Base-by-base conservation (phyloP, 345 rosid genomes). In the Melaleuca quinquenervia region DNA sequence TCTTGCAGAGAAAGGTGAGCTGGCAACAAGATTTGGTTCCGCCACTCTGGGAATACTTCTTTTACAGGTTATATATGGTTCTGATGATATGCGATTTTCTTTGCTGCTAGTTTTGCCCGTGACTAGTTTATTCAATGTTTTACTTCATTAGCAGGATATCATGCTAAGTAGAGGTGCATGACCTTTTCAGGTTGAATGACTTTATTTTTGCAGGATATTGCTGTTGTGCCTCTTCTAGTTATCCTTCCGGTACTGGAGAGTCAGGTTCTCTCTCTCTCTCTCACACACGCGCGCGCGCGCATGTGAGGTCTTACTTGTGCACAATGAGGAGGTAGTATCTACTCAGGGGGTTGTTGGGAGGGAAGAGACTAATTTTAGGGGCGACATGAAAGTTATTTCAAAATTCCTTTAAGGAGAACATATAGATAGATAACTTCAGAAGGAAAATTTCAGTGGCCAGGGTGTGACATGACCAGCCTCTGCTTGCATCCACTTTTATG, bases 1-100 rank as follows among this genome's bases (percentile, higher is more conserved):
- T 88, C 97, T 97, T 90, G 98, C 99, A 92, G 99, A 97, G 92
- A 95, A 91, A 87, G 99, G 99, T 87, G 99, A 97, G 94, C 98
- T 97, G 62, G 98, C 99, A 49, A 97, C 99, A 85, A 94, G 97
- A 90, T 93, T 96, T 92, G 99, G 99, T 86, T 97, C 99, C 20
- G 98, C 99, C 88, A 96, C 99, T 86, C 90, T 97, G 87, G 99
- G 99, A 82, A 94, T 97, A 89, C 98, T 97, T 91, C 98, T 97
- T 84, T 89, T 97, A 85, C 99, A 97, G 99, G 99, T 97, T 86
- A 44, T 83, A 86, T 82, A 82, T 84, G 21, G 64, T 84, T 50
- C 88, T 83, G n/a, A 82, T 82, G 45, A 45, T 82, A 82, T 51
- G 52, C 50, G 41, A 48, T n/a, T 82, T 82, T 82, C 84, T 82